phyloP scores from a whole-genome alignment of 208 protist species.

The Acanthamoeba lugdunensis region DNA sequence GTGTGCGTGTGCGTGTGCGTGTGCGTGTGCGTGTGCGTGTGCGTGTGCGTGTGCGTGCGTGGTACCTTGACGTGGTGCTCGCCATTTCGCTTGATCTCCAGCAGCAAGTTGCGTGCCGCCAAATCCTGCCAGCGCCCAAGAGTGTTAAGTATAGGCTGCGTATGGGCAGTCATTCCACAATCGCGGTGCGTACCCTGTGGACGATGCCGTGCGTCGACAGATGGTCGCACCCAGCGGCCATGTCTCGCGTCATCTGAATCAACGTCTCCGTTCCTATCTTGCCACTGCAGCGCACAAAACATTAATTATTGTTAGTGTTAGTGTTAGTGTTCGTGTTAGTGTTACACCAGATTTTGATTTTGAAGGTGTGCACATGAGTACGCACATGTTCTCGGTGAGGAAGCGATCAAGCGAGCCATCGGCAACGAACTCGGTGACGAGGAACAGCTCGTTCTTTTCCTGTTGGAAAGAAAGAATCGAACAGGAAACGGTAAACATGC shows the following conservation, averaged over 20 bases:
- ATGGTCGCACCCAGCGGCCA: slow-evolving; percentile 62
- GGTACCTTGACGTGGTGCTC: slow-evolving; percentile 50
- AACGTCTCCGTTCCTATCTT: slow-evolving; percentile 44
- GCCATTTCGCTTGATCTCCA: slow-evolving; percentile 56
- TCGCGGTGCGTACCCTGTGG: slow-evolving; percentile 4
- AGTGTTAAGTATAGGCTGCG: background rate
- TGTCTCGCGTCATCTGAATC: slow-evolving; percentile 55
- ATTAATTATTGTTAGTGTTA: background rate
- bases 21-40: no score
- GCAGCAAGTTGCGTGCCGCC: slow-evolving; percentile 56
- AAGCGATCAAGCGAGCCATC: slow-evolving; percentile 57
- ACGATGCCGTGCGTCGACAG: slow-evolving; percentile 39
- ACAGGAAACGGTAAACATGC: background rate
- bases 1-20: no score
- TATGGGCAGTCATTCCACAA: background rate
- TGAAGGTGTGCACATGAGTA: background rate
- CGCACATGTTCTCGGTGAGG: slow-evolving; percentile 61
- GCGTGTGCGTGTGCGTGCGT: background rate
- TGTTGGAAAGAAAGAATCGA: background rate
- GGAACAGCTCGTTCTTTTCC: slow-evolving; percentile 38
- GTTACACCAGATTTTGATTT: background rate
- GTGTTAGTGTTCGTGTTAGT: background rate
- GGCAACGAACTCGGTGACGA: slow-evolving; percentile 62
- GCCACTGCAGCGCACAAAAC: slow-evolving; percentile 35
- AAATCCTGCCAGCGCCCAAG: slow-evolving; percentile 2